Evolutionary conservation across 2,329 filamentous ascomycete species (phyloP).

Genomic region (Cladosporium sp.): DNA sequence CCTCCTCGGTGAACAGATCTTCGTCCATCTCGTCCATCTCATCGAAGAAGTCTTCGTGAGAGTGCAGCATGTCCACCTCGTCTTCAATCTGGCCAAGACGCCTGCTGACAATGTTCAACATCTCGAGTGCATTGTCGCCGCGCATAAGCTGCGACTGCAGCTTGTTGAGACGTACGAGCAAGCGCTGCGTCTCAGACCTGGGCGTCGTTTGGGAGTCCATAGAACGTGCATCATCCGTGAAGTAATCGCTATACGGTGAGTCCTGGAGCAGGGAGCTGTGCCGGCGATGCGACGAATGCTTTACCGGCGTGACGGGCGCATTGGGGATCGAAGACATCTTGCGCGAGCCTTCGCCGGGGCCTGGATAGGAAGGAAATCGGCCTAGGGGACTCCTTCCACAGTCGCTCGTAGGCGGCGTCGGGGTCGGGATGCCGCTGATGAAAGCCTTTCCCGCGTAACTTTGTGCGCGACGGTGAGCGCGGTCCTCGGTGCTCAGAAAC

Average conservation of each 20-base stretch:
- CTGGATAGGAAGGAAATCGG: constrained; percentile 11
- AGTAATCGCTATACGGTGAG: constrained; percentile 39
- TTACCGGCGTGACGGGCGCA: constrained; percentile 24
- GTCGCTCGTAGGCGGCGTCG: constrained; percentile 15
- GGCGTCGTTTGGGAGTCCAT: constrained; percentile 20
- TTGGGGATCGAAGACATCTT: constrained; percentile 17
- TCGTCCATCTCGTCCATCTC: constrained; percentile 28
- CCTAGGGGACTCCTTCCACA: constrained; percentile 9
- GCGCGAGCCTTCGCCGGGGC: constrained; percentile 16
- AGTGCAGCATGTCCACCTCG: constrained; percentile 26
- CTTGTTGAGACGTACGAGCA: constrained; percentile 35
- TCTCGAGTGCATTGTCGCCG: constrained; percentile 18
- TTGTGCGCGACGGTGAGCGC: constrained; percentile 26
- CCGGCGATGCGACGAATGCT: constrained; percentile 14
- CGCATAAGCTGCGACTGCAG: constrained; percentile 34
- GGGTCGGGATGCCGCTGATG: background rate
- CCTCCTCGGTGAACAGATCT: constrained; percentile 29
- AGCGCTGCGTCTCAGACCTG: constrained; percentile 22
- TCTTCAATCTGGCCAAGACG: constrained; percentile 31
- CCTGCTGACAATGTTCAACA: constrained; percentile 22
- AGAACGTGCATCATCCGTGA: constrained; percentile 33
- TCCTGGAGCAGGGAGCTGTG: constrained; percentile 24
- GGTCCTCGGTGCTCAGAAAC: constrained; percentile 25
- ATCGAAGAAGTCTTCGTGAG: constrained; percentile 21
- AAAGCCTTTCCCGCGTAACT: constrained; percentile 8